Evolutionary conservation across 2,329 filamentous ascomycete genomes (phyloP).

Genomic region (Byssochlamys sp.): DNA sequence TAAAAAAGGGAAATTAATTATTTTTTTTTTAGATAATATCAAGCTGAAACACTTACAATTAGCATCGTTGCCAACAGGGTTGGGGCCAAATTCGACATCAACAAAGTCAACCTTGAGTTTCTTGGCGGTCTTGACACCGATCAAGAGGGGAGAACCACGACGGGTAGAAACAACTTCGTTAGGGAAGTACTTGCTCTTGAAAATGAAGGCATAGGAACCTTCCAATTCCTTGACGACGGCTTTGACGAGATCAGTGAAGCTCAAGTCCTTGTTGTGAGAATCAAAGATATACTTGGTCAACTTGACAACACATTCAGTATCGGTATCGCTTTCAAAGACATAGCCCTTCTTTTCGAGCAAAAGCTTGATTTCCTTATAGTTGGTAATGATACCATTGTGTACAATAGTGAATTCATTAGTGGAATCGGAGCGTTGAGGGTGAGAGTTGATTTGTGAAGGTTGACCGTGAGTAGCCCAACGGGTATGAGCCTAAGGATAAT

Average conservation of each 20-base stretch:
- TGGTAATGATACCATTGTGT: slow-evolving; percentile 99
- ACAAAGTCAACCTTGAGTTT: slow-evolving; percentile 99
- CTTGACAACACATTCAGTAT: slow-evolving; percentile 98
- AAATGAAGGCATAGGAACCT: slow-evolving; percentile 89
- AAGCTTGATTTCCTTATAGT: slow-evolving; percentile 98
- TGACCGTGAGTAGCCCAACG: slow-evolving; percentile 96
- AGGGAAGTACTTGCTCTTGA: slow-evolving; percentile 98
- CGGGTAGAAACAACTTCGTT: slow-evolving; percentile 95
- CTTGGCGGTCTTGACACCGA: slow-evolving; percentile 91
- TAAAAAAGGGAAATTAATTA: no score
- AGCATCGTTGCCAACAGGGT: no score
- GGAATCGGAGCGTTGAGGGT: slow-evolving; percentile 74
- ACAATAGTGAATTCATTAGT: slow-evolving; percentile 95
- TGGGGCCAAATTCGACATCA: slow-evolving; percentile 97
- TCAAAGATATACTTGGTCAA: slow-evolving; percentile 97
- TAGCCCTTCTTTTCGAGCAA: slow-evolving; percentile 90
- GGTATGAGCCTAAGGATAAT: no score
- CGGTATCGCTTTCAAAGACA: slow-evolving; percentile 97
- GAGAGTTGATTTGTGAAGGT: slow-evolving; percentile 90
- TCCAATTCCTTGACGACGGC: slow-evolving; percentile 96
- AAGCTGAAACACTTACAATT: no score
- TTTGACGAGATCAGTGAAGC: slow-evolving; percentile 94
- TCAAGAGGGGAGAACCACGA: slow-evolving; percentile 94
- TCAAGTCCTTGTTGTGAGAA: slow-evolving; percentile 81
- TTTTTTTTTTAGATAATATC: no score